Conservation (phyloP, 1,139 yeast genomes). For the Suhomyces kunorum region DNA sequence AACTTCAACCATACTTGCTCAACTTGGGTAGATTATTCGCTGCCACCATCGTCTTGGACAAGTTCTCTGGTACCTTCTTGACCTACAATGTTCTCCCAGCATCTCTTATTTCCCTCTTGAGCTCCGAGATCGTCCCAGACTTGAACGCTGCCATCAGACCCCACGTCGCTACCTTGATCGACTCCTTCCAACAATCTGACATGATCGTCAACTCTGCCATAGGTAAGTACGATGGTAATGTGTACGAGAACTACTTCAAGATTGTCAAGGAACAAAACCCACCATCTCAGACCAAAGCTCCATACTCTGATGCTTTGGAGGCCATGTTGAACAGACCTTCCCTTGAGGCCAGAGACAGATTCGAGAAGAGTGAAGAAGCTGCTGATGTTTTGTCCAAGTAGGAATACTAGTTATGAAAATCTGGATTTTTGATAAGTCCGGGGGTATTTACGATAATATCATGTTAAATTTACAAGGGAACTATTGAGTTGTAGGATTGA, state of each 20-base stretch:
- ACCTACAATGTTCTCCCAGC: constrained; percentile 59
- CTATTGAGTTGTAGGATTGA: background rate
- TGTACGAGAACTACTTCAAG: constrained; percentile 73
- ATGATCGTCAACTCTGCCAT: constrained; percentile 82
- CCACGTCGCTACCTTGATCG: constrained; percentile 81
- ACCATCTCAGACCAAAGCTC: constrained; percentile 58
- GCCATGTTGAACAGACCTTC: constrained; percentile 54
- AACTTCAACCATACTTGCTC: constrained; percentile 33
- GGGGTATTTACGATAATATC: constrained; percentile 4
- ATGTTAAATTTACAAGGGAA: constrained; percentile 2
- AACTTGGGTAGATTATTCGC: constrained; percentile 55
- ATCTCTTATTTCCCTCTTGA: constrained; percentile 46
- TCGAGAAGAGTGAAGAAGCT: constrained; percentile 45
- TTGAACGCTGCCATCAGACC: constrained; percentile 58
- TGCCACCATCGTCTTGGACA: constrained; percentile 66
- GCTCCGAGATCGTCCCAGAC: constrained; percentile 45
- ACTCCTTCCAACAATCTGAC: constrained; percentile 84
- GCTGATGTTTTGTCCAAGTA: constrained; percentile 34
- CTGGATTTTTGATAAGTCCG: constrained; percentile 13
- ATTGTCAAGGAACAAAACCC: constrained; percentile 54
- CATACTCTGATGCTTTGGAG: constrained; percentile 54
- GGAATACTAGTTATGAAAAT: constrained; percentile 5
- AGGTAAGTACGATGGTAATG: constrained; percentile 83
- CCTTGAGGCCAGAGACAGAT: constrained; percentile 50
- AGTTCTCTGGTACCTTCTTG: constrained; percentile 74